phyloP scores from a whole-genome alignment of 78 protist genomes.

The Tieghemostelium lacteum region DNA sequence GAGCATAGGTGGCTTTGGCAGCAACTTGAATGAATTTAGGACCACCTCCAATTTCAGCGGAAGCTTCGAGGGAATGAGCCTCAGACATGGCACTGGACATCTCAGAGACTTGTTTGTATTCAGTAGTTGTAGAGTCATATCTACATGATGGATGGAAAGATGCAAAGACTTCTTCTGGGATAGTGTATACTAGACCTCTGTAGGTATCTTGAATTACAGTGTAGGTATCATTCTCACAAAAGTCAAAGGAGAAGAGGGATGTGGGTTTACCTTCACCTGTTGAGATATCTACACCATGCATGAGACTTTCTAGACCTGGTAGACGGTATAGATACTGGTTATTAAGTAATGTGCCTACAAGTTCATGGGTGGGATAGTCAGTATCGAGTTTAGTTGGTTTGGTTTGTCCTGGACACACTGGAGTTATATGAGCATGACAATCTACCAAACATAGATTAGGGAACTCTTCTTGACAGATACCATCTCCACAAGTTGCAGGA shows the following conservation, averaged over 20 bases:
- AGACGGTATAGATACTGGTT: not conserved
- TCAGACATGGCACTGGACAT: not conserved
- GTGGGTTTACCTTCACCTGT: not conserved
- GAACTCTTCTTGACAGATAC: not conserved
- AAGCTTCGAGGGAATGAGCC: not conserved
- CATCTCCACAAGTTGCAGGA: not conserved
- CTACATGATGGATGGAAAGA: not conserved
- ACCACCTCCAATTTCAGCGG: not conserved
- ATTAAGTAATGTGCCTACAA: not conserved
- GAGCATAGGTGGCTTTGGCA: not conserved
- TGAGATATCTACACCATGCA: not conserved
- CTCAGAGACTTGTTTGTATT: not conserved
- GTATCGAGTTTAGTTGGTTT: not conserved
- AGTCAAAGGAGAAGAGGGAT: not conserved
- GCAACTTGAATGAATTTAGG: not conserved
- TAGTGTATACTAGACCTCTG: not conserved
- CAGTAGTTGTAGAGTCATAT: not conserved
- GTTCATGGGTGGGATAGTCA: no score
- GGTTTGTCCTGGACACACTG: not conserved
- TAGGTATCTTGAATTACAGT: conserved; percentile 1
- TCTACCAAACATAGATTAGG: not conserved
- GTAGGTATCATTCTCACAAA: not conserved
- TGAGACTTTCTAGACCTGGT: not conserved
- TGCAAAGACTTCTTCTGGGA: not conserved
- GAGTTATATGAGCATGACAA: not conserved